Base-by-base conservation (phyloP, 257 asterid genomes). In the Eucommia ulmoides region DNA sequence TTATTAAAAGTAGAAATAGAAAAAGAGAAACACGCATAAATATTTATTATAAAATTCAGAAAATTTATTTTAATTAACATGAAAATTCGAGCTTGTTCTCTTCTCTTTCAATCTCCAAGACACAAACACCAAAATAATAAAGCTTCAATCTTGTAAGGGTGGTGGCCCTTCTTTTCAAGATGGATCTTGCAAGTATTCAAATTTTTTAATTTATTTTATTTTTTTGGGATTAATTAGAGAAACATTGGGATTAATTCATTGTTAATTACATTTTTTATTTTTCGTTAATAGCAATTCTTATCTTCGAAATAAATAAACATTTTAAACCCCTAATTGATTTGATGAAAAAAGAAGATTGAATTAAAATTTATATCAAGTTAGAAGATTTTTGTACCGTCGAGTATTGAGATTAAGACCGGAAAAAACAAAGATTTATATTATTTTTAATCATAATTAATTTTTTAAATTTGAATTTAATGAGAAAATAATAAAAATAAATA, bases 101-200 rank as follows among this genome's bases (percentile, higher is more conserved):
- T 7, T 38, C 3, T 25, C 55, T 58, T 41, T 54, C 33, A 29
- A 44, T 61, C 51, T 51, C 81, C 45, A 60, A 59, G 48, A 62
- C 55, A n/a, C 72, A 60, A 63, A 8, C 38, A 29, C 12, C 63
- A 51, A 41, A 71, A 60, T 49, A 45, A 53, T 55, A 64, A 54
- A 59, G 49, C 53, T 51, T 56, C 21, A 57, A 24, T 33, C 24
- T 41, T 19, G 38, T 29, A 14, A 29, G 38, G 38, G 29, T 38
- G 26, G 35, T 54, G 73, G 74, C 72, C 76, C 75, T 62, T 20
- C 76, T 77, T 69, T 76, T 74, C 58, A 68, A 14, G 48, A 61
- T 50, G 53, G 38, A 65, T 62, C 70, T 65, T 58, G 20, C 19
- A 6, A 8, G 7, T 29, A 29, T 29, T 29, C 38, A 29, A 1